Conservation (phyloP, 169 alveolate species). For the Eimeria nieschulzi region DNA sequence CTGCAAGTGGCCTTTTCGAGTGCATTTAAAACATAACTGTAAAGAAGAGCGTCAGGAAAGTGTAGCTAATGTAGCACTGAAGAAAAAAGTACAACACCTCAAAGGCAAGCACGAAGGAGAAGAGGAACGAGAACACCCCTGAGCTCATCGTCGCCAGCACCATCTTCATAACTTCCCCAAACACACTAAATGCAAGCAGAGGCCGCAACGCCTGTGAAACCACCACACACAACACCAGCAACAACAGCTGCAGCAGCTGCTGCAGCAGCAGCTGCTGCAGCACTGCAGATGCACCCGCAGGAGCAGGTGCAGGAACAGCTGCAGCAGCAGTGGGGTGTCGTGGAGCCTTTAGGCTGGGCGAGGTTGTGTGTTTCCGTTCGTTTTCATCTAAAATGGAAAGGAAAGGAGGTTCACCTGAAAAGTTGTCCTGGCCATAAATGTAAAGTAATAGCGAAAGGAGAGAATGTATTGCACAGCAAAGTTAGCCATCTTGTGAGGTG, state of each 20-base stretch:
- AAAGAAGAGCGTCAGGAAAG: slow-evolving; percentile 90
- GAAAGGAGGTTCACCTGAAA: slow-evolving; percentile 82
- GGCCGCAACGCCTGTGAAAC: slow-evolving; percentile 88
- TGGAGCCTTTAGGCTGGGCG: too few species aligned
- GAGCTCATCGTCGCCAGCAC: slow-evolving; percentile 88
- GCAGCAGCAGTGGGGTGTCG: too few species aligned
- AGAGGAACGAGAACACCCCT: slow-evolving; percentile 86
- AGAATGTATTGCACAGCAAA: slow-evolving; percentile 84
- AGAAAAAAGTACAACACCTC: slow-evolving; percentile 89
- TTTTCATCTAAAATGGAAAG: too few species aligned
- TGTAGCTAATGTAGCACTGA: slow-evolving; percentile 90
- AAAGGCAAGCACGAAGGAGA: slow-evolving; percentile 89
- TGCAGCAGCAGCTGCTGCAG: too few species aligned
- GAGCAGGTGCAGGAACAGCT: too few species aligned
- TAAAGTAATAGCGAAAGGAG: slow-evolving; percentile 86
- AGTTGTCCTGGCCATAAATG: slow-evolving; percentile 90
- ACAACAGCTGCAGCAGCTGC: too few species aligned
- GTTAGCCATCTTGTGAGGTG: slow-evolving; percentile 81
- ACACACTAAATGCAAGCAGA: slow-evolving; percentile 88
- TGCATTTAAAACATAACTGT: slow-evolving; percentile 86
- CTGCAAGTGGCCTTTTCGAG: background rate
- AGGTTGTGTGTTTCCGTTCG: too few species aligned
- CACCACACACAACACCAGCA: background rate
- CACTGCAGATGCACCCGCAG: too few species aligned
- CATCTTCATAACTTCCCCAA: slow-evolving; percentile 89